Percentiles rank a stretch among this genome's conserved stretches.
These are phyloP conservation scores for Whalleya microplaca DNA, from an alignment of 2,329 filamentous ascomycete species.

Conservation along the genomic window DNA sequence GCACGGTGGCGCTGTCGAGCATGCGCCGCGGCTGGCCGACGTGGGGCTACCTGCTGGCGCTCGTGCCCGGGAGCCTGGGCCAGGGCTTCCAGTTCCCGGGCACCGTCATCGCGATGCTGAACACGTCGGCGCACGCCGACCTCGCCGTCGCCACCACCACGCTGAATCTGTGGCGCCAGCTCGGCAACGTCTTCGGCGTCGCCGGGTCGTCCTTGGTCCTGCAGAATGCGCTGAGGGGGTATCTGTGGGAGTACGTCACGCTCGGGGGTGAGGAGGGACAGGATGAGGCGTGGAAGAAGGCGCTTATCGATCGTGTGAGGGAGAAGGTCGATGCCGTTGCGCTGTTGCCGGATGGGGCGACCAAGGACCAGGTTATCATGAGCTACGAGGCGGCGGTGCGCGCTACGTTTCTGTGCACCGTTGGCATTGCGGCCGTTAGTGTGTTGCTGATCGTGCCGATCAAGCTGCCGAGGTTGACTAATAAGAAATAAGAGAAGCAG, in stretches of 20 bases:
- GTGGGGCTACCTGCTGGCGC: conserved; percentile 57
- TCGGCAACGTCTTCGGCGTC: conserved; percentile 76
- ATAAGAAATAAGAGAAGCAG: conserved; percentile 40
- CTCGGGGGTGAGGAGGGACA: background rate
- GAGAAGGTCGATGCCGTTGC: conserved; percentile 59
- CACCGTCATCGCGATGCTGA: conserved; percentile 66
- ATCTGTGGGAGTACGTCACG: conserved; percentile 61
- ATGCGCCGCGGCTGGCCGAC: conserved; percentile 56
- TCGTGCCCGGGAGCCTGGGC: conserved; percentile 61
- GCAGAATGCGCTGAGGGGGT: conserved; percentile 69
- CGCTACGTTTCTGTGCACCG: conserved; percentile 49
- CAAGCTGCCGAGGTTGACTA: conserved; percentile 56
- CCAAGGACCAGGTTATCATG: conserved; percentile 56
- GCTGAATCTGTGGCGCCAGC: conserved; percentile 70
- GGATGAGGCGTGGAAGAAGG: conserved; percentile 57
- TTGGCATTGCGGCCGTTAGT: conserved; percentile 52
- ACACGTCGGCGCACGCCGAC: conserved; percentile 60
- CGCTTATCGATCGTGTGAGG: conserved; percentile 56
- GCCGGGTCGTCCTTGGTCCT: conserved; percentile 71
- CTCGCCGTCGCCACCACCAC: conserved; percentile 73
- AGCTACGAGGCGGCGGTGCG: conserved; percentile 58
- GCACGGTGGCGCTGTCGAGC: conserved; percentile 52
- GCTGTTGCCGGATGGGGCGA: conserved; percentile 42
- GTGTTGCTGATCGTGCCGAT: conserved; percentile 54
- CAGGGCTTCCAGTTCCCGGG: conserved; percentile 68